Conservation (phyloP, 176 grass and related monocot species). For the Guadua angustifolia region DNA sequence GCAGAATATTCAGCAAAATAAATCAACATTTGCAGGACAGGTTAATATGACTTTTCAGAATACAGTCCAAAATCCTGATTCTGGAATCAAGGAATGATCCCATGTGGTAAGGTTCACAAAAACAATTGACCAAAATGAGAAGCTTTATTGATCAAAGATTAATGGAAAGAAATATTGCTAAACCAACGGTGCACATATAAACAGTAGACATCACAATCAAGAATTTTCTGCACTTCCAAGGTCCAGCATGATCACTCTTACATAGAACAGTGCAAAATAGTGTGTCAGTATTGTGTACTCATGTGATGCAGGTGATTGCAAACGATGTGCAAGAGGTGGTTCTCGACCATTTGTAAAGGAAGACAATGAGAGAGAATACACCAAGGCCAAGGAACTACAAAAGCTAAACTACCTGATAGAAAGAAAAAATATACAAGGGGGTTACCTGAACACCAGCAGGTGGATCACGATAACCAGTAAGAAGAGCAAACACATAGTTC, state of each 20-base stretch:
- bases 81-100: constrained; percentile 11
- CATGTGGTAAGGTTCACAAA: not conserved
- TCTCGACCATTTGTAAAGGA: not conserved
- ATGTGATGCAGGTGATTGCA: not conserved
- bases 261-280: constrained; percentile 27
- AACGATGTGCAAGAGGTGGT: constrained; percentile 9
- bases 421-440: constrained; percentile 13
- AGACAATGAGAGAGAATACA: not conserved
- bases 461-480: constrained; percentile 97
- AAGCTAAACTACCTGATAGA: constrained; percentile 12
- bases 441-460: constrained; percentile 94
- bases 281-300: not conserved
- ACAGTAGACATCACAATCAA: not conserved
- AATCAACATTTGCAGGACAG: not conserved
- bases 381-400: constrained; percentile 8
- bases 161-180: not conserved
- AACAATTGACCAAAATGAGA: constrained; percentile 1
- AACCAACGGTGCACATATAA: not conserved
- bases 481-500: constrained; percentile 96
- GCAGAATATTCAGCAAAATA: not conserved
- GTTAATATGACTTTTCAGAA: not conserved
- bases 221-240: not conserved
- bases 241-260: constrained; percentile 11
- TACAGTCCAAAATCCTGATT: constrained; percentile 17
- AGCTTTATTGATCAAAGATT: not conserved